Conservation (phyloP, 495 filamentous ascomycete species). For the Schizothecium vesticola region DNA sequence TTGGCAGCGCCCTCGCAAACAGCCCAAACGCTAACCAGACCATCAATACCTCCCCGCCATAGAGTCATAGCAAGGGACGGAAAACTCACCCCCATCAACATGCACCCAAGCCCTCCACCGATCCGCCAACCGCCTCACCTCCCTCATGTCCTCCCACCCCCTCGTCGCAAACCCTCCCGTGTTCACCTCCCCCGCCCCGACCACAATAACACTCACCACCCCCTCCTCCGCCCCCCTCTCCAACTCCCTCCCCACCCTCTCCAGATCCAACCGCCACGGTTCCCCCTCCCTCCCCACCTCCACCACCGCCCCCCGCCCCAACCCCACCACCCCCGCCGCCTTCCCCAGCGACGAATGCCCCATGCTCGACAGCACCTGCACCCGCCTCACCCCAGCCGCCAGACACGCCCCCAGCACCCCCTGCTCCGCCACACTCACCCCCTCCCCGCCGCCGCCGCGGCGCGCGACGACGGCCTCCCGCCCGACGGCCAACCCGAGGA, state of each 20-base stretch:
- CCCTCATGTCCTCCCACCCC: constrained; percentile 51
- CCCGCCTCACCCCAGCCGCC: constrained; percentile 53
- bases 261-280: constrained; percentile 64
- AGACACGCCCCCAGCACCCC: constrained; percentile 65
- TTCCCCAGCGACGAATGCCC: constrained; percentile 80
- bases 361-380: constrained; percentile 74
- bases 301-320: constrained; percentile 66
- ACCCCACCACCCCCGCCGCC: constrained; percentile 72
- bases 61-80: neutral
- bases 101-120: constrained; percentile 80
- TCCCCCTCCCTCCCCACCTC: constrained; percentile 49
- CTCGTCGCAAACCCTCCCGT: constrained; percentile 75
- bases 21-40: constrained; percentile 70
- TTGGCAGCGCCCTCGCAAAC: constrained; percentile 63
- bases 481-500: constrained; percentile 73
- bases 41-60: neutral
- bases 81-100: constrained; percentile 63
- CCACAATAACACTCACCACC: constrained; percentile 64
- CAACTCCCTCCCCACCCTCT: constrained; percentile 47
- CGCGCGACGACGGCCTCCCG: constrained; percentile 58
- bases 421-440: constrained; percentile 53
- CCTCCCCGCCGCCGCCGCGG: constrained; percentile 26
- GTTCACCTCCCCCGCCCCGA: constrained; percentile 87
- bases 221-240: constrained; percentile 39
- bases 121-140: constrained; percentile 64